Evolutionary conservation across 2,329 filamentous ascomycete species (phyloP), one percentile per base, ranked within the genome.

Genomic region (Didymellaceae sp.): DNA sequence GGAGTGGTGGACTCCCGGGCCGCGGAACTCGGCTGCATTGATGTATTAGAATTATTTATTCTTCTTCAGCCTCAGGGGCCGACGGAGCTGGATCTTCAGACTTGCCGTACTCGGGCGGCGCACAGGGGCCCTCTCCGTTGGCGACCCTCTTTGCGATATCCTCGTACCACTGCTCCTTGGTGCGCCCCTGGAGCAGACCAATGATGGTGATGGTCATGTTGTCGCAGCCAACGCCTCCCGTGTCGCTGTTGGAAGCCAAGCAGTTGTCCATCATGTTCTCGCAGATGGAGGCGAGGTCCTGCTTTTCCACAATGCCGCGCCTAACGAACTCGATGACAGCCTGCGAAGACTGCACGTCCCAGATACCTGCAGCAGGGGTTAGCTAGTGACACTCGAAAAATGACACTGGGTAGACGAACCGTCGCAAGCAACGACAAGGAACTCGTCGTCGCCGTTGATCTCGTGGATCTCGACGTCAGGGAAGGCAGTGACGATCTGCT

Each of bases 261-360:
- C 94, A 99, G 80, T 97, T 99, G 80, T 99, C 93, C 94, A 99
- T 99, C 91, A 99, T 96, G 79, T 99, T 99, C 78, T 99, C 94
- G 75, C 93, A 97, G 68, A 99, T 97, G 73, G 90, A 89, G 47
- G 92, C 86, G 42, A 99, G 84, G 40, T 95, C 89, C 77, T 99
- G 94, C 80, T 96, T 96, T 42, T 92, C 92, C 40, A 91, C 93
- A 74, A 99, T 96, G 49, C 94, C 94, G 71, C 94, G 88, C 73
- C 94, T 86, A 59, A 97, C 94, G 72, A 99, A 99, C 76, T 99
- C 94, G 63, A 97, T 80, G 25, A 99, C 94, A 30, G 93, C 90
- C 79, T 99, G 94, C 35, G 94, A 99, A 48, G 94, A 97, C 75
- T 97, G 94, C 75, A 94, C 97, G 77, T 99, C 94, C 94, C 94